Base-by-base conservation (phyloP, 768 basidiomycete species). In the Leccinum boreale region DNA sequence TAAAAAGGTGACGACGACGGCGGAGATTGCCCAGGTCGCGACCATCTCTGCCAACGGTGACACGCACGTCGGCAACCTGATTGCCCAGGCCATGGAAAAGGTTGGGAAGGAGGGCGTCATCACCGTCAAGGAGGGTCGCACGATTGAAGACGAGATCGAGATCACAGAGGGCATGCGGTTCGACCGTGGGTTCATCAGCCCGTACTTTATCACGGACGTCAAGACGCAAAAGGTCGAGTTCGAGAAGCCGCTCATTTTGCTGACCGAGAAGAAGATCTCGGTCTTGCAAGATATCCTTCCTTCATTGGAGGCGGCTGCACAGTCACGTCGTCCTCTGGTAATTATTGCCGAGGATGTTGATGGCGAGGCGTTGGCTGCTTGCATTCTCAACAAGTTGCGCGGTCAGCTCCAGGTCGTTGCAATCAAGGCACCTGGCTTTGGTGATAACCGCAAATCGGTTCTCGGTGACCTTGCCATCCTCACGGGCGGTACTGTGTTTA, bases 141-240 rank as follows among this genome's bases (percentile, higher is more conserved):
- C 96, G 5, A 97, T 95, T 63, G 94, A 98, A 67, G 96, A 99
- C 70, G 94, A 97, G 76, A 98, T 98, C 71, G 96, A 99, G 74
- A 94, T 99, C 69, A 98, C 96, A 23, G 96, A 99, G 78, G 96
- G 96, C 74, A 99, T 99, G 96, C 87, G 94, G 69, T 98, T 99
- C 78, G 96, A 99, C 84, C 90, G 96, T 53, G 96, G 96, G 19
- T 99, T 85, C 83, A 96, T 98, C 77, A 94, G 92, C 1, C 93
- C 95, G 1, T 98, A 98, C 84, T 97, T 98, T 74, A 86, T 99
- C 76, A 98, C 96, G 63, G 94, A 99, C 78, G 90, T 95, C 80
- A 98, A 98, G 84, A 70, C 83, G 49, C 96, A 98, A 73, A 93
- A 90, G 74, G 90, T 89, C 79, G 95, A 98, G 73, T 90, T 97